Conservation (phyloP, 345 rosid genomes). For the Abelmoschus esculentus region DNA sequence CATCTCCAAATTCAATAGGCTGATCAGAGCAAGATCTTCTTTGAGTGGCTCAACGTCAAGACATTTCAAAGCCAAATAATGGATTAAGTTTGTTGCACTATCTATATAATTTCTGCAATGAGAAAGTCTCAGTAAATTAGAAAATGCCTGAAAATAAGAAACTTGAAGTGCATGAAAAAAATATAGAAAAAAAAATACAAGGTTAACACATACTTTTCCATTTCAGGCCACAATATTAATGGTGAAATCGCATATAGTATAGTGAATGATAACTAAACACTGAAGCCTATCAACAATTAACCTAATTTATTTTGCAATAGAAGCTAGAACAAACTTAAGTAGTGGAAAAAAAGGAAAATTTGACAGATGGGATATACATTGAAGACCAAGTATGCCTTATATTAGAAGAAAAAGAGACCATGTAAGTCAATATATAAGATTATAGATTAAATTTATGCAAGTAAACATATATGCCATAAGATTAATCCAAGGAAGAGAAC, state of each 20-base stretch:
- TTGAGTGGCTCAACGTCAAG: constrained; percentile 40
- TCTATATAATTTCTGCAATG: constrained; percentile 38
- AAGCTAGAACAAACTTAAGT: neutral
- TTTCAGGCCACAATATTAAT: too few relatives aligned
- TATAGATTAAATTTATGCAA: too few relatives aligned
- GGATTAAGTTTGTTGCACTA: constrained; percentile 54
- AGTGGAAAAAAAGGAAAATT: neutral
- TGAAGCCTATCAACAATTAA: too few relatives aligned
- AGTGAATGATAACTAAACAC: too few relatives aligned
- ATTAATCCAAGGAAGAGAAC: too few relatives aligned
- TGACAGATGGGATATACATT: neutral
- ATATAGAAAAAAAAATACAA: too few relatives aligned
- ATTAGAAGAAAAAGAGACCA: neutral
- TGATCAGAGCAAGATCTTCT: constrained; percentile 34
- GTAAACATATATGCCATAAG: too few relatives aligned
- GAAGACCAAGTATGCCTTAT: neutral
- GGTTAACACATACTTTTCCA: too few relatives aligned
- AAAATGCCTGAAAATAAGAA: constrained; percentile 7
- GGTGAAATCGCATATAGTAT: too few relatives aligned
- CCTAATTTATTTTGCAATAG: too few relatives aligned
- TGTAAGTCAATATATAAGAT: too few relatives aligned
- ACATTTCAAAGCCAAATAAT: constrained; percentile 48
- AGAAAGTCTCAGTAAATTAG: neutral
- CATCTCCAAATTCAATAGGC: constrained; percentile 41
- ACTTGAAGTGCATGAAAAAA: neutral